Percentiles rank a stretch among this genome's conserved stretches.
phyloP scores from a whole-genome alignment of 768 basidiomycete genomes.

The Leccinum fibrillosum region DNA sequence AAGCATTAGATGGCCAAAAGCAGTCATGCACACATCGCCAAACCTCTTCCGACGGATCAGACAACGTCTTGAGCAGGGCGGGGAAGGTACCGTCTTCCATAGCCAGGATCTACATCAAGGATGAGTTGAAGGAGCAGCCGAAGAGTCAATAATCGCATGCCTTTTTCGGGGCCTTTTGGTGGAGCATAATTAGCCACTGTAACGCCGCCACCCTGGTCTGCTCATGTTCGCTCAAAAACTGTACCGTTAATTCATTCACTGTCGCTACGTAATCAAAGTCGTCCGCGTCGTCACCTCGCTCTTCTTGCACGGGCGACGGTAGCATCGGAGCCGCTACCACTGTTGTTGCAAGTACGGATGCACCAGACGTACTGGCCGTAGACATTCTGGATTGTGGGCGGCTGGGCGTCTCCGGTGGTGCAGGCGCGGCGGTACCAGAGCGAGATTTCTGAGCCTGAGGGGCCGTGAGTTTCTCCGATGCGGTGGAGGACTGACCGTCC shows the following conservation, averaged over 20 bases:
- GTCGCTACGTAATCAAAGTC: constrained; percentile 90
- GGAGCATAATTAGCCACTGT: constrained; percentile 98
- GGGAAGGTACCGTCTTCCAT: constrained; percentile 98
- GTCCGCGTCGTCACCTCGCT: constrained; percentile 59
- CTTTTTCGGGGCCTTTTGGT: constrained; percentile 96
- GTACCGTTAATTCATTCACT: constrained; percentile 88
- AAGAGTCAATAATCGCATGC: constrained; percentile 34
- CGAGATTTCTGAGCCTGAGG: constrained; percentile 33
- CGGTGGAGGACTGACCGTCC: constrained; percentile 30
- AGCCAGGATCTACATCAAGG: constrained; percentile 67
- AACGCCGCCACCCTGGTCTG: constrained; percentile 94
- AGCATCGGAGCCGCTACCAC: constrained; percentile 20
- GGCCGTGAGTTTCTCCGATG: constrained; percentile 38
- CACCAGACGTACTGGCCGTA: constrained; percentile 38
- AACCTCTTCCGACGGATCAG: constrained; percentile 95
- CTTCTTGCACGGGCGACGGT: constrained; percentile 29
- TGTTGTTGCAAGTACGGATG: constrained; percentile 28
- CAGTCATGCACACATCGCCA: constrained; percentile 5
- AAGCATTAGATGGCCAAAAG: neutral
- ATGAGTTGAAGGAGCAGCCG: neutral
- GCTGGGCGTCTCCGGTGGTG: constrained; percentile 38
- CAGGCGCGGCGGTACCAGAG: constrained; percentile 19
- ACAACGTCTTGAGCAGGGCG: constrained; percentile 89
- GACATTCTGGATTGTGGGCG: constrained; percentile 65
- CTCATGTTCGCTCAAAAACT: constrained; percentile 94